Conservation (phyloP, 441 rosid species). For the Adansonia gregorii region DNA sequence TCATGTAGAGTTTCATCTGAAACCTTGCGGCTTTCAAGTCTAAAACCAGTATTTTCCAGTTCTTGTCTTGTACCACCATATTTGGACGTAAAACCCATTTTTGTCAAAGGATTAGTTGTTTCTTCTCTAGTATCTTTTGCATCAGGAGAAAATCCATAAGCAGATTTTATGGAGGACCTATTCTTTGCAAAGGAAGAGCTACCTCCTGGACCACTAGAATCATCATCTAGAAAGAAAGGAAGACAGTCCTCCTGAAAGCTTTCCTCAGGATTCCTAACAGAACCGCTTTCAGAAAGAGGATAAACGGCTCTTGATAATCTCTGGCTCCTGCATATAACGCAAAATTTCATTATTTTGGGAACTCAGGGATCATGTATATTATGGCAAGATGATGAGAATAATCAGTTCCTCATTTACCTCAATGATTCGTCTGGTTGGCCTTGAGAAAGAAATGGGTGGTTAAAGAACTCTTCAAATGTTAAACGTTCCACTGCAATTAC, state of each 20-base stretch:
- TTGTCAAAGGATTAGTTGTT: constrained; percentile 44
- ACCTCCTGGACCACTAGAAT: constrained; percentile 72
- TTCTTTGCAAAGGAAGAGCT: constrained; percentile 66
- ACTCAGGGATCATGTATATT: constrained; percentile 10
- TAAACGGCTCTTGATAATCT: constrained; percentile 43
- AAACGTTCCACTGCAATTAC: constrained; percentile 65
- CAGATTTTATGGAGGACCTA: constrained; percentile 50
- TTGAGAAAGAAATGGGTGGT: constrained; percentile 65
- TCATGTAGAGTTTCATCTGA: constrained; percentile 49
- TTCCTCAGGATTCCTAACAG: constrained; percentile 58
- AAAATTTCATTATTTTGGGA: constrained; percentile 34
- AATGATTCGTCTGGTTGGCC: constrained; percentile 46
- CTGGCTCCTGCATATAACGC: constrained; percentile 48
- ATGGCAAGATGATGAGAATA: constrained; percentile 11
- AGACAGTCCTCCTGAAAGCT: constrained; percentile 78
- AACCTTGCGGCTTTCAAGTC: constrained; percentile 42
- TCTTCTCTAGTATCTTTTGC: constrained; percentile 49
- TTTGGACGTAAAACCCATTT: constrained; percentile 48
- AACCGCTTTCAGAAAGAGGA: constrained; percentile 54
- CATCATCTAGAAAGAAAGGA: constrained; percentile 86
- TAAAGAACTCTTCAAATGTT: constrained; percentile 80
- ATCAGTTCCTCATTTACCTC: constrained; percentile 51
- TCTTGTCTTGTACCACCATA: constrained; percentile 42
- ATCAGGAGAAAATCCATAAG: constrained; percentile 57
- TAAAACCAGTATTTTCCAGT: constrained; percentile 45